These are phyloP conservation scores for Sutorius eximius DNA, from an alignment of 1,284 basidiomycete species.

Conservation along the genomic window DNA sequence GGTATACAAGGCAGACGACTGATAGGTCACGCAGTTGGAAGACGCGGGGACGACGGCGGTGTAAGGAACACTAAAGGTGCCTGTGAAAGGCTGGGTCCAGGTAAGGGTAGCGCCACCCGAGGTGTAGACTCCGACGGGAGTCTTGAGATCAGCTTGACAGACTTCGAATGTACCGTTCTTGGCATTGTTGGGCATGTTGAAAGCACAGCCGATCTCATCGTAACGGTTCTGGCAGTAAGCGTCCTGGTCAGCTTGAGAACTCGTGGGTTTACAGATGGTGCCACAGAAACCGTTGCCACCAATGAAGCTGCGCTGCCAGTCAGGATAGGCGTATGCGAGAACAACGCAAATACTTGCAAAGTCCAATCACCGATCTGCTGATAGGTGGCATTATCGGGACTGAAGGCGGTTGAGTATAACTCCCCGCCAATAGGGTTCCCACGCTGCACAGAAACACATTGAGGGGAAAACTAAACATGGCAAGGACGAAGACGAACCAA, in stretches of 20 bases:
- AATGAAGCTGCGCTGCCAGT: slow-evolving; percentile 50
- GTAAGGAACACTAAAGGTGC: slow-evolving; percentile 50
- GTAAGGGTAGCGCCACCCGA: slow-evolving; percentile 25
- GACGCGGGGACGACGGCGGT: slow-evolving; percentile 56
- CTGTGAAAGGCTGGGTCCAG: slow-evolving; percentile 30
- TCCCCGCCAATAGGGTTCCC: slow-evolving; percentile 65
- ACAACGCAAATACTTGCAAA: slow-evolving; percentile 36
- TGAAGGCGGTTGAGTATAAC: slow-evolving; percentile 59
- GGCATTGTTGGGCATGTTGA: slow-evolving; percentile 68
- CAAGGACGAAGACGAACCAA: slow-evolving; percentile 31
- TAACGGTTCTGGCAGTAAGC: slow-evolving; percentile 61
- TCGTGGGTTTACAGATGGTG: slow-evolving; percentile 59
- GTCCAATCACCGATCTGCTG: slow-evolving; percentile 58
- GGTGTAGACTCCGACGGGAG: slow-evolving; percentile 29
- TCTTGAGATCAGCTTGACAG: slow-evolving; percentile 59
- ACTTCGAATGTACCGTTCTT: slow-evolving; percentile 54
- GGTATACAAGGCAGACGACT: slow-evolving; percentile 50
- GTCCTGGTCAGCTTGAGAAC: slow-evolving; percentile 39
- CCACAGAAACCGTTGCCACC: slow-evolving; percentile 52
- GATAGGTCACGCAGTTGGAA: slow-evolving; percentile 61
- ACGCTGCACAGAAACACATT: slow-evolving; percentile 37
- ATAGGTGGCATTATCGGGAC: slow-evolving; percentile 39
- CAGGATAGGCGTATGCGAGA: neutral
- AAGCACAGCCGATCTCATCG: slow-evolving; percentile 66
- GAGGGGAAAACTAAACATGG: neutral